Evolutionary conservation across 371 early-diverging fungal genomes (phyloP).

Genomic region (Mucor racemosus): DNA sequence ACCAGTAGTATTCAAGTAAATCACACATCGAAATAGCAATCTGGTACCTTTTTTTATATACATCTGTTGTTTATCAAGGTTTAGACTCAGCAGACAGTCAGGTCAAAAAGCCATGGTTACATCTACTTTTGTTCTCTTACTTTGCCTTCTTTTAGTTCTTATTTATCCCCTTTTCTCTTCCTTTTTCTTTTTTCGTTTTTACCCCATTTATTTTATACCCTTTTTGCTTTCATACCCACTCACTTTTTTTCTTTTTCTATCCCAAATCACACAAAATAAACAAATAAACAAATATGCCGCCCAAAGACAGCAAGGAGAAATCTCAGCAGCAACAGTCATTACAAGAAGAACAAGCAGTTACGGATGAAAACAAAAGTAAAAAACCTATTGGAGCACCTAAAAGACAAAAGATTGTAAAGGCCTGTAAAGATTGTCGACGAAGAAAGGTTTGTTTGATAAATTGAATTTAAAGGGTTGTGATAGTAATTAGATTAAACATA

Average conservation of each 20-base stretch:
- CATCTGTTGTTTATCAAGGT: slow-evolving; percentile 3
- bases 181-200: slow-evolving; percentile 11
- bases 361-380: slow-evolving; percentile 7
- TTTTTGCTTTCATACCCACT: background rate
- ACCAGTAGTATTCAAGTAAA: too few species aligned
- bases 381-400: slow-evolving; percentile 19
- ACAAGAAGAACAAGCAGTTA: background rate
- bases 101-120: slow-evolving; percentile 23
- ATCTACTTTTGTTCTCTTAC: background rate
- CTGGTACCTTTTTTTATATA: background rate
- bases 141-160: background rate
- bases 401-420: slow-evolving; percentile 35
- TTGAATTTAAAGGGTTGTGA: too few species aligned
- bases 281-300: background rate
- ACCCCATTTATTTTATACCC: background rate
- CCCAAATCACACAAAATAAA: background rate
- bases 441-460: slow-evolving; percentile 23
- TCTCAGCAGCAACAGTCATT: background rate
- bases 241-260: background rate
- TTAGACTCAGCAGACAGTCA: slow-evolving; percentile 1
- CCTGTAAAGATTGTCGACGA: slow-evolving; percentile 36
- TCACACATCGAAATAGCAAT: background rate
- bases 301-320: slow-evolving; percentile 16
- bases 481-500: slow-evolving; percentile 5
- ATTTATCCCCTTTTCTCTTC: background rate